Percentiles rank a stretch among this genome's conserved stretches.
phyloP scores from a whole-genome alignment of 2,329 filamentous ascomycete species.

The Fusarium sp. region DNA sequence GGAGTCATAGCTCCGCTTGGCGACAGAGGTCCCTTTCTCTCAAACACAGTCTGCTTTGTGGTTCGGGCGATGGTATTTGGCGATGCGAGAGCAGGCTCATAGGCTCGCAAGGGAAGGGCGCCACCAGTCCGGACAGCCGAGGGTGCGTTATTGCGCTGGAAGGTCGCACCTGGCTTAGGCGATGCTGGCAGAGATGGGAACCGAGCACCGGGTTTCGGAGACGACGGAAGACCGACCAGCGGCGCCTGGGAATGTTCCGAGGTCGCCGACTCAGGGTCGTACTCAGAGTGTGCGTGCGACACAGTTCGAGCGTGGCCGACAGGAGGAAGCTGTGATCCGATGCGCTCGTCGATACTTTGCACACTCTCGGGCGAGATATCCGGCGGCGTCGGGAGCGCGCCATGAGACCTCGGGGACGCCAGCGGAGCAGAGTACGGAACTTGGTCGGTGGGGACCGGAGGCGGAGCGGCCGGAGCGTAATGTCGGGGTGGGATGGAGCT shows the following conservation, averaged over 20 bases:
- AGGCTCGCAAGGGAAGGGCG: slow-evolving; percentile 73
- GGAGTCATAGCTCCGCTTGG: slow-evolving; percentile 75
- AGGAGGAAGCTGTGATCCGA: slow-evolving; percentile 59
- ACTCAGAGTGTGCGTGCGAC: slow-evolving; percentile 59
- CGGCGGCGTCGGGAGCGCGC: slow-evolving; percentile 48
- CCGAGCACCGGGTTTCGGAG: slow-evolving; percentile 55
- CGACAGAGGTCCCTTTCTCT: slow-evolving; percentile 68
- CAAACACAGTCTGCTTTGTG: slow-evolving; percentile 77
- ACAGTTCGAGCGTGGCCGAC: slow-evolving; percentile 55
- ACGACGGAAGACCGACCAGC: slow-evolving; percentile 67
- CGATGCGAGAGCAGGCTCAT: slow-evolving; percentile 70
- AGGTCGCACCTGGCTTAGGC: slow-evolving; percentile 67
- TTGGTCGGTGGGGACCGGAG: slow-evolving; percentile 68
- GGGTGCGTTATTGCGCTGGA: slow-evolving; percentile 65
- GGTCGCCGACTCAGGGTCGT: slow-evolving; percentile 67
- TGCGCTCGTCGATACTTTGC: slow-evolving; percentile 70
- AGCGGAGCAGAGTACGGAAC: slow-evolving; percentile 52
- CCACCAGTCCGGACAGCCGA: slow-evolving; percentile 72
- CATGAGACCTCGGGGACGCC: slow-evolving; percentile 41
- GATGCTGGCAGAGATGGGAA: slow-evolving; percentile 62
- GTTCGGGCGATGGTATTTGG: slow-evolving; percentile 63
- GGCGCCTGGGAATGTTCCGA: slow-evolving; percentile 67
- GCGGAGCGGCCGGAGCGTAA: slow-evolving; percentile 71
- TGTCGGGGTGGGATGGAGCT: slow-evolving; percentile 70
- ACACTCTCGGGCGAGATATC: slow-evolving; percentile 59